These are phyloP conservation scores for Cucurbita pepo DNA, from an alignment of 306 rosid species.

Conservation along the genomic window DNA sequence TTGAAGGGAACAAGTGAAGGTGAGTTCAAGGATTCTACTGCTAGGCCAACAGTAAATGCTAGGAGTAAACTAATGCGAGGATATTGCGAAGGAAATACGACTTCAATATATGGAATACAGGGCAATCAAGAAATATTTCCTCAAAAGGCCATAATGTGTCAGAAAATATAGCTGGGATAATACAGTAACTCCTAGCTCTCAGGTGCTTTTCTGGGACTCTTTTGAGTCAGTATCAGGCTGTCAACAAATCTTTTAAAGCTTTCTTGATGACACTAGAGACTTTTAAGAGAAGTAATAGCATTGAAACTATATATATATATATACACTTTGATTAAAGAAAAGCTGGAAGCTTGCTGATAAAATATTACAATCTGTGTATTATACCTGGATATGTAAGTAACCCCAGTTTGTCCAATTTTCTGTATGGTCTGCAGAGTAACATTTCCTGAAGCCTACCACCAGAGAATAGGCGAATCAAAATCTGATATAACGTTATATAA, in stretches of 20 bases:
- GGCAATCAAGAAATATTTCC: neutral
- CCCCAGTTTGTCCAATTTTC: conserved; percentile 77
- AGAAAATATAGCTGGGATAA: neutral
- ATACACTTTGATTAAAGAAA: neutral
- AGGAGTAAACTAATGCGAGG: neutral
- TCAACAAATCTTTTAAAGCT: neutral
- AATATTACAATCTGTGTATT: conserved; percentile 2
- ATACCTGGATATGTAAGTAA: conserved; percentile 90
- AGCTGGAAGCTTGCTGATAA: neutral
- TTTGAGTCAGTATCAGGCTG: neutral
- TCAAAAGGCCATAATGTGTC: neutral
- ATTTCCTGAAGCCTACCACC: conserved; percentile 75
- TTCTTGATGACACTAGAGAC: neutral
- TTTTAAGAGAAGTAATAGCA: neutral
- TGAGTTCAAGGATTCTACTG: neutral
- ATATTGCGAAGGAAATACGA: neutral
- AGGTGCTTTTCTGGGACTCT: neutral
- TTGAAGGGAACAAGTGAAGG: neutral
- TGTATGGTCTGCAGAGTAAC: conserved; percentile 60
- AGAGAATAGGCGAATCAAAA: conserved; percentile 5
- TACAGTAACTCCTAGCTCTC: neutral
- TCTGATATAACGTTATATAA: neutral
- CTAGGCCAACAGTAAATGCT: neutral
- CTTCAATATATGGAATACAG: neutral
- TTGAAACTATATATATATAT: neutral